Evolutionary conservation across 1,139 yeast genomes (phyloP), one percentile per base, ranked within the genome.

Genomic region (Sugiyamaella pinicola): DNA sequence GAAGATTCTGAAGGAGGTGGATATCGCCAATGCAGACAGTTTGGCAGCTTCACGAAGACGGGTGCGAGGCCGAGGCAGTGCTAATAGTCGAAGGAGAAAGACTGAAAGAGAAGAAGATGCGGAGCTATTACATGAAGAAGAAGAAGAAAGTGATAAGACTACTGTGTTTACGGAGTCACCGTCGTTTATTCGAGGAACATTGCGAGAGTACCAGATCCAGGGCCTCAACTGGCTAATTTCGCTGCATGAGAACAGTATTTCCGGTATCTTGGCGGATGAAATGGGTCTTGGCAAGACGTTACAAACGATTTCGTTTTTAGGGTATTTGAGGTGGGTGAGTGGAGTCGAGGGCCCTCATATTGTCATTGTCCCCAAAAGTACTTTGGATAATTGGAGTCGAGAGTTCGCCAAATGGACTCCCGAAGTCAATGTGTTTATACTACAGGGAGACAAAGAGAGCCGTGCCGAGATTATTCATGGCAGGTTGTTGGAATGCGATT

Each of bases 261-360:
- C 95, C 1, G 98, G 98, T 47, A 91, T 93, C 47, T 77, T 93
- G 55, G 99, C 99, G 8, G 99, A 93, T 71, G 99, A 93, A 70
- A 93, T 93, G 99, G 99, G 99, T 1, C 78, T 93, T 55, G 99
- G 99, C 56, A 93, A 93, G 68, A 93, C 99, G 1, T 76, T 93
- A 56, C 99, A 93, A 69, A 89, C 97, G 0, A 89, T 93, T 56
- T 83, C 98, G 4, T 91, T 93, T 62, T 73, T 93, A 53, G 99
- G 96, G 0, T 90, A 87, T 68, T 73, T 93, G 55, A 78, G 98
- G 59, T 88, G 87, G 65, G 76, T 85, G 52, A 83, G 84, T 62
- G 80, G 82, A 47, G 79, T 87, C 17, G 84, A 81, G 57, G 99
- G 99, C 0, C 99, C 99, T 0, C 91, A 86, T 67, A 81, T 93